phyloP scores from a whole-genome alignment of 148 eudicot genomes.

The Rheum nobile region DNA sequence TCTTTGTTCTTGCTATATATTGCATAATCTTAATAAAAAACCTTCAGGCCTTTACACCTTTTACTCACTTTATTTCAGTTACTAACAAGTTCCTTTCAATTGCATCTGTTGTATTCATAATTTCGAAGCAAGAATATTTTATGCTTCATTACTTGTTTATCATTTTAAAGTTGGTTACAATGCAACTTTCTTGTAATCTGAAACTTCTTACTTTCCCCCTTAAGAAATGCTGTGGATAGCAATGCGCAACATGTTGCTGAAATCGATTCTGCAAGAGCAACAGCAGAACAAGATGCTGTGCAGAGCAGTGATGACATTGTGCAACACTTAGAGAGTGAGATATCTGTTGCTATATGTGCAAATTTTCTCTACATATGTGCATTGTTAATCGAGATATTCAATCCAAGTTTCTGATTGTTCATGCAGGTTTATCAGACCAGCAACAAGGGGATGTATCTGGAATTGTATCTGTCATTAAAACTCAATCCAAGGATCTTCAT shows the following conservation, averaged over 20 bases:
- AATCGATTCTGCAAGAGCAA: slow-evolving; percentile 45
- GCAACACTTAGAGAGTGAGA: slow-evolving; percentile 48
- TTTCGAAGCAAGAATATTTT: background rate
- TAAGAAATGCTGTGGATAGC: slow-evolving; percentile 41
- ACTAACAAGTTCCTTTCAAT: background rate
- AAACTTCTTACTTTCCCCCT: background rate
- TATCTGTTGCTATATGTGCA: background rate
- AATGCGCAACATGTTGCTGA: slow-evolving; percentile 63
- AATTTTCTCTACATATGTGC: no score
- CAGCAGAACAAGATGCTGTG: slow-evolving; percentile 52
- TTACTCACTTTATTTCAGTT: background rate
- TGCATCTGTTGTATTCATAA: background rate
- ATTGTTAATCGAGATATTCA: background rate
- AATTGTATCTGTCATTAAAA: slow-evolving; percentile 34
- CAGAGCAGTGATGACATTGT: slow-evolving; percentile 45
- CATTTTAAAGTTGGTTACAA: background rate
- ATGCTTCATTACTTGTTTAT: background rate
- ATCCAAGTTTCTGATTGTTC: background rate
- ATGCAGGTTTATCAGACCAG: slow-evolving; percentile 45
- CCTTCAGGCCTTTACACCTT: background rate
- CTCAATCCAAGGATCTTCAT: slow-evolving; percentile 47
- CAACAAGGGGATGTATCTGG: slow-evolving; percentile 43
- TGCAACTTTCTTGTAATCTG: background rate
- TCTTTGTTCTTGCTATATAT: background rate
- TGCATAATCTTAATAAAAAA: background rate